Percentiles rank a stretch among this genome's conserved stretches.
Conservation (phyloP, 108 stramenopile species). For the Ochromonas danica region DNA sequence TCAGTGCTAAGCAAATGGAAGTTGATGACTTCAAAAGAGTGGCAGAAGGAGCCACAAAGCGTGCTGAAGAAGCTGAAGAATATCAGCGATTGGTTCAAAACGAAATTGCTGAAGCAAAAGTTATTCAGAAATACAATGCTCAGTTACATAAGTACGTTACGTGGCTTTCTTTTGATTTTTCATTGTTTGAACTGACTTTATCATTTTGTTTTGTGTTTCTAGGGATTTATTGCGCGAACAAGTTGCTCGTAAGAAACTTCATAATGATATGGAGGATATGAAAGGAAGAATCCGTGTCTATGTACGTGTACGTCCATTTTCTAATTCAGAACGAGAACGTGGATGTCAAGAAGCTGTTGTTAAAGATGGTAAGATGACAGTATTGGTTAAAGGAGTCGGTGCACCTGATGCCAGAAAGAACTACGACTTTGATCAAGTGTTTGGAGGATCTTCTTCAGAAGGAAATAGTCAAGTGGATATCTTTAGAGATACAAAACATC, state of each 20-base stretch:
- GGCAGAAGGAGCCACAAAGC: background rate
- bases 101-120: slow-evolving; percentile 46
- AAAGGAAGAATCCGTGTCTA: slow-evolving; percentile 68
- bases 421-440: slow-evolving; percentile 65
- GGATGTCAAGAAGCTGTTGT: slow-evolving; percentile 50
- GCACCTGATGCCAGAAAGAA: slow-evolving; percentile 41
- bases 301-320: slow-evolving; percentile 63
- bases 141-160: slow-evolving; percentile 54
- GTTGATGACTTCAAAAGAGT: background rate
- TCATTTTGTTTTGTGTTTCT: background rate
- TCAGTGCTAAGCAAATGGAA: background rate
- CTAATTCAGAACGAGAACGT: slow-evolving; percentile 43
- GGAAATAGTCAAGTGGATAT: slow-evolving; percentile 62
- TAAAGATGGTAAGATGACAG: slow-evolving; percentile 47
- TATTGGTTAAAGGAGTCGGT: slow-evolving; percentile 41
- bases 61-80: slow-evolving; percentile 22
- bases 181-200: background rate
- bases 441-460: slow-evolving; percentile 34
- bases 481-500: slow-evolving; percentile 62
- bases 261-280: slow-evolving; percentile 67
- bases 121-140: slow-evolving; percentile 52
- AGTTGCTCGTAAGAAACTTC: slow-evolving; percentile 56
- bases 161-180: background rate
- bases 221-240: slow-evolving; percentile 25
- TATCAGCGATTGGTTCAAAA: background rate